phyloP scores from a whole-genome alignment of 148 eudicot genomes.

The Chenopodium quinoa region DNA sequence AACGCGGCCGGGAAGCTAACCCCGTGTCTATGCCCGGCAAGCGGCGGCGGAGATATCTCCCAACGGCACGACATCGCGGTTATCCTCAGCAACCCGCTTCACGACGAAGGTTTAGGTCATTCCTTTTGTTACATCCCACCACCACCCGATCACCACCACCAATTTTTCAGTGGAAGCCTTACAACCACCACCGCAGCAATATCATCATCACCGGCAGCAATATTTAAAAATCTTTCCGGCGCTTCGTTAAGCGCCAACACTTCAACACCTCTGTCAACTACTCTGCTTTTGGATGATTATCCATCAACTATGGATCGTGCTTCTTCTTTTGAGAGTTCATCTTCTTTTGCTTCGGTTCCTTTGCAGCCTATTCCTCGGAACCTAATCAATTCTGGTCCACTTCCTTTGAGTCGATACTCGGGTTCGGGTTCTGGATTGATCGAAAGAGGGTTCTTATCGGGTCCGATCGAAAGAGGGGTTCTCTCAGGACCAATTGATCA shows the following conservation, averaged over 20 bases:
- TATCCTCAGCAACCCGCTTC: constrained; percentile 26
- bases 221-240: constrained; percentile 76
- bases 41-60: constrained; percentile 47
- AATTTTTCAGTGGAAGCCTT: constrained; percentile 21
- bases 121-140: constrained; percentile 90
- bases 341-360: constrained; percentile 76
- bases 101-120: constrained; percentile 77
- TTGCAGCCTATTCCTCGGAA: constrained; percentile 72
- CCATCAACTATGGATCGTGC: constrained; percentile 42
- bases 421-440: constrained; percentile 85
- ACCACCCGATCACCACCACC: constrained; percentile 26
- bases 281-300: constrained; percentile 23
- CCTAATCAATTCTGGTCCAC: constrained; percentile 59
- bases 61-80: constrained; percentile 50
- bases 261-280: constrained; percentile 70
- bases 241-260: constrained; percentile 89
- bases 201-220: constrained; percentile 18
- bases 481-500: constrained; percentile 62
- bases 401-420: constrained; percentile 30
- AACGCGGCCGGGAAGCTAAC: constrained; percentile 67
- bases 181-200: constrained; percentile 34
- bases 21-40: constrained; percentile 56
- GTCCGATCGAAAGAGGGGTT: constrained; percentile 65
- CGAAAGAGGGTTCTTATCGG: constrained; percentile 76
- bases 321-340: constrained; percentile 84